Evolutionary conservation across 768 basidiomycete genomes (phyloP).

Genomic region (Boletus bicolor): DNA sequence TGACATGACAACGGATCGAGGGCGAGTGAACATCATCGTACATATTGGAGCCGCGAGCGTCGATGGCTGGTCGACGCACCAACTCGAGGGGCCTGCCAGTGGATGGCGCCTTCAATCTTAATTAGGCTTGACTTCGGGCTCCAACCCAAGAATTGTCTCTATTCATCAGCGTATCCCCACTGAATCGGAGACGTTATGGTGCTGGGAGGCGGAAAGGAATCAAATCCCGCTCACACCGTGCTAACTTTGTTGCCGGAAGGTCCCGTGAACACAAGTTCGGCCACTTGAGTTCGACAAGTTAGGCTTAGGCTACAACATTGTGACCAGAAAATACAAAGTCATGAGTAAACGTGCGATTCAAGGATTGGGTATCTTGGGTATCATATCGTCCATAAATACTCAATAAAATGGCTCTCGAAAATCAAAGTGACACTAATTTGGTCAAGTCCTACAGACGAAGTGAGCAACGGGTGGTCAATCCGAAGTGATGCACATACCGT

Average conservation of each 20-base stretch:
- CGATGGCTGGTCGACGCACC: not conserved
- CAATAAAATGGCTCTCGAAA: not conserved
- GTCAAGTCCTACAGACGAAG: conserved; percentile 12
- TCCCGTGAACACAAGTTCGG: not conserved
- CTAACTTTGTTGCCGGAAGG: not conserved
- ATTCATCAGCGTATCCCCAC: not conserved
- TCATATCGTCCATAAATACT: not conserved
- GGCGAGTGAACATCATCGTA: too few species aligned
- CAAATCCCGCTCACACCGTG: too few species aligned
- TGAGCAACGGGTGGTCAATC: not conserved
- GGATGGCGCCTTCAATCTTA: not conserved
- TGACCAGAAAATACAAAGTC: not conserved
- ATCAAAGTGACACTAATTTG: conserved; percentile 7
- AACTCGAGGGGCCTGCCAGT: not conserved
- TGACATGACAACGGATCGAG: too few species aligned
- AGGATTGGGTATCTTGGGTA: not conserved
- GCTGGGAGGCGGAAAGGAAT: not conserved
- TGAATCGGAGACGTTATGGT: not conserved
- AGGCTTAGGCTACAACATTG: not conserved
- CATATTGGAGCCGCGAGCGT: too few species aligned
- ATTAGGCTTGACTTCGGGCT: not conserved
- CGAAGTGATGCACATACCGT: conserved; percentile 5
- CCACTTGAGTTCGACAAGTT: too few species aligned
- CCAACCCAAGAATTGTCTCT: not conserved
- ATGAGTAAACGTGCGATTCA: not conserved